Evolutionary conservation across 768 basidiomycete genomes (phyloP).

Genomic region (Suillus ampliporus): DNA sequence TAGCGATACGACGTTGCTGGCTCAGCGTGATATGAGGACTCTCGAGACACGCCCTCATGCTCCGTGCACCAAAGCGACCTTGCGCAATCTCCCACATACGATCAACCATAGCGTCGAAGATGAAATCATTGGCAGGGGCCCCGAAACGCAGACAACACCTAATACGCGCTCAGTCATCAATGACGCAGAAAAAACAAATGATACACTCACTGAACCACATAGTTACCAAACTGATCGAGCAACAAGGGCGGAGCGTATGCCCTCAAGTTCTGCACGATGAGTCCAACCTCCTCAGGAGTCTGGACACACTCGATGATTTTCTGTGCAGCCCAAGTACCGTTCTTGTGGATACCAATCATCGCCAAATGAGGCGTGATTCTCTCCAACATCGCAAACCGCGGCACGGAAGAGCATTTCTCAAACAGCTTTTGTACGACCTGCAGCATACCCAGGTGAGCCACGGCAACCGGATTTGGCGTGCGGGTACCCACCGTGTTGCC

Average conservation of each 20-base stretch:
- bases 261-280: slow-evolving; percentile 86
- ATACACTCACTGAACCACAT: slow-evolving; percentile 83
- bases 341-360: slow-evolving; percentile 99
- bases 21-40: slow-evolving; percentile 84
- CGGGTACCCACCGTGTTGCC: slow-evolving; percentile 74
- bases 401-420: slow-evolving; percentile 79
- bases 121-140: slow-evolving; percentile 89
- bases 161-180: slow-evolving; percentile 17
- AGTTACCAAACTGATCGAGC: slow-evolving; percentile 92
- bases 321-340: slow-evolving; percentile 99
- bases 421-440: slow-evolving; percentile 97
- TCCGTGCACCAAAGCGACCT: slow-evolving; percentile 96
- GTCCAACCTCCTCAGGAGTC: slow-evolving; percentile 81
- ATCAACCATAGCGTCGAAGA: slow-evolving; percentile 97
- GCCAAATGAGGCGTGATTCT: slow-evolving; percentile 93
- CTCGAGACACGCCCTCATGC: slow-evolving; percentile 97
- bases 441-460: slow-evolving; percentile 11
- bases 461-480: slow-evolving; percentile 9
- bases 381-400: slow-evolving; percentile 91
- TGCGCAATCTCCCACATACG: slow-evolving; percentile 99
- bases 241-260: slow-evolving; percentile 94
- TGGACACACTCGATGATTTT: slow-evolving; percentile 97
- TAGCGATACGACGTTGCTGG: slow-evolving; percentile 95
- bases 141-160: slow-evolving; percentile 93
- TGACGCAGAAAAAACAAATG: background rate